phyloP scores from a whole-genome alignment of 176 grass and related monocot species.

The Echinochloa phyllopogon region DNA sequence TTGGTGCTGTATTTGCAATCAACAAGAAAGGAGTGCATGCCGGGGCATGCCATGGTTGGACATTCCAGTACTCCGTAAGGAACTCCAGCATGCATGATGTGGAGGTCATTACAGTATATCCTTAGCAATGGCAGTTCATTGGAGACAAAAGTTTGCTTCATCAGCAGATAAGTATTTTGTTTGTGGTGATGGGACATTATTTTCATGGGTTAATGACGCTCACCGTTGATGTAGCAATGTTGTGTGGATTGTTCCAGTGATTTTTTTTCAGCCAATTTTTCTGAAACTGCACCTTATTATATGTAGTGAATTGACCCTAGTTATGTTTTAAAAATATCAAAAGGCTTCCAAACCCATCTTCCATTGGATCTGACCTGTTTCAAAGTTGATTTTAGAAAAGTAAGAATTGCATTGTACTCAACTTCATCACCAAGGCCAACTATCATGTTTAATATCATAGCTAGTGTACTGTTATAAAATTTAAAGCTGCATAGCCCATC shows the following conservation, averaged over 20 bases:
- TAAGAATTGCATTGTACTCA: background rate
- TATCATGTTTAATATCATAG: background rate
- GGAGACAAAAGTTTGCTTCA: conserved; percentile 10
- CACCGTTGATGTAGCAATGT: conserved; percentile 4
- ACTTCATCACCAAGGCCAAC: background rate
- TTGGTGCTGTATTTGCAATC: conserved; percentile 79
- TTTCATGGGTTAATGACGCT: background rate
- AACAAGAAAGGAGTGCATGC: conserved; percentile 68
- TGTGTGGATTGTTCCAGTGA: background rate
- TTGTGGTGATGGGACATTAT: background rate
- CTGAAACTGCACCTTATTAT: background rate
- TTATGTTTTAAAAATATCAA: background rate
- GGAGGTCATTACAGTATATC: conserved; percentile 68
- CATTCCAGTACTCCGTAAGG: conserved; percentile 83
- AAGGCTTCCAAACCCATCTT: background rate
- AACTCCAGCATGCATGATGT: conserved; percentile 80
- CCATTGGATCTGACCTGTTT: background rate
- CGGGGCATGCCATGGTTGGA: conserved; percentile 84
- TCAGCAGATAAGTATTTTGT: background rate
- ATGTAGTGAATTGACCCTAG: background rate
- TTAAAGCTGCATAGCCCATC: background rate
- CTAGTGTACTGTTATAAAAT: background rate
- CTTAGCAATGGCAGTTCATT: conserved; percentile 33
- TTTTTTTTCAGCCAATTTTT: conserved; percentile 3
- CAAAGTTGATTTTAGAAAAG: background rate